A percentile compares a stretch with the other conserved stretches of the same genome.
phyloP scores from a whole-genome alignment of 2,329 filamentous ascomycete genomes.

The Fusarium napiforme region DNA sequence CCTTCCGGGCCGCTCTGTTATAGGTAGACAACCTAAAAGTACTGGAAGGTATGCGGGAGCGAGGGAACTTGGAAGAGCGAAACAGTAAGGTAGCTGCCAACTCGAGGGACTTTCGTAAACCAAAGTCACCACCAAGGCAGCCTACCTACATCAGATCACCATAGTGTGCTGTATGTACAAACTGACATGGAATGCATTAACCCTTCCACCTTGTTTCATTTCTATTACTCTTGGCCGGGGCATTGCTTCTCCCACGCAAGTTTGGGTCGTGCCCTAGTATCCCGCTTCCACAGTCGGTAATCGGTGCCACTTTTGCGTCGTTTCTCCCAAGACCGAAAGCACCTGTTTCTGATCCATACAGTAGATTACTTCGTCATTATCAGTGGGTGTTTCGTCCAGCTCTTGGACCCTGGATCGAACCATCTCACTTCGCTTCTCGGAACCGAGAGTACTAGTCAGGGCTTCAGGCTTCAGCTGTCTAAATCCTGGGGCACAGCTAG shows the following conservation, averaged over 20 bases:
- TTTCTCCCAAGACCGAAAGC: conserved; percentile 12
- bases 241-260: not conserved
- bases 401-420: not conserved
- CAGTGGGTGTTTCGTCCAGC: conserved; percentile 4
- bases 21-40: not conserved
- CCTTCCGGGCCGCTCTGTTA: not conserved
- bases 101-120: not conserved
- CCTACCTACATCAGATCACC: not conserved
- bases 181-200: not conserved
- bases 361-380: conserved; percentile 14
- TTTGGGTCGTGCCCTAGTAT: conserved; percentile 8
- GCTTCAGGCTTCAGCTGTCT: conserved; percentile 17
- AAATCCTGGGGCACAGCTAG: conserved; percentile 7
- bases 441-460: conserved; percentile 12
- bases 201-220: not conserved
- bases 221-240: not conserved
- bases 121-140: not conserved
- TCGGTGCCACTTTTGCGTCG: conserved; percentile 5
- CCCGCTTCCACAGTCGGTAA: not conserved
- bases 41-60: not conserved
- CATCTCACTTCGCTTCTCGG: not conserved
- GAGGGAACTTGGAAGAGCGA: not conserved
- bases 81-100: not conserved
- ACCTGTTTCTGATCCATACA: not conserved
- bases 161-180: not conserved